Evolutionary conservation across 2,329 filamentous ascomycete genomes (phyloP), one percentile per base, ranked within the genome.

Genomic region (Curvularia eragrostidis): DNA sequence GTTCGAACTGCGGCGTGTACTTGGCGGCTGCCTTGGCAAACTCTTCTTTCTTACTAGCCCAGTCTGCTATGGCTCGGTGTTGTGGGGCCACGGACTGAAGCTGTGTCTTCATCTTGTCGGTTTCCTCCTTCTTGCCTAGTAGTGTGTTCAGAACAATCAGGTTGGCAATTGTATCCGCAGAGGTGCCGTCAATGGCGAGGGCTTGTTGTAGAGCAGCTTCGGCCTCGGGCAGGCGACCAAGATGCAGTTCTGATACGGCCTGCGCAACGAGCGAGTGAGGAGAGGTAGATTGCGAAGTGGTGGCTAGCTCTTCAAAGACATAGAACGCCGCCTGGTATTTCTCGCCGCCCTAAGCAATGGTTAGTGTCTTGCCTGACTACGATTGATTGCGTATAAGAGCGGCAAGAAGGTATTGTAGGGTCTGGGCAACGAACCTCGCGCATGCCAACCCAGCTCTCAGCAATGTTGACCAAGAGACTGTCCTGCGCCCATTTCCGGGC

Each of bases 311-410:
- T 79, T 98, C 94, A 72, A 92, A 98, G 60, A 98, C 94, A 82
- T 99, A 98, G 79, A 96, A 98, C 18, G 94, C 89, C 73, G 95
- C 91, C 74, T 98, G 95, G 79, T 98, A 98, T 77, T 92, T 95
- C 68, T 97, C 93, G 66, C 93, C 93, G 72, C 94, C 94, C 90
- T 96, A 21, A 21, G 13, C n/a, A 32, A 23, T 32, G 1, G 19
- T 47, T 47, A 47, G 43, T 30, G 26, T 21, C 28, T 34, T 21
- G 43, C 8, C 28, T 12, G 32, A 32, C 28, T 5, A 60, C 24
- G 52, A 28, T 18, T 6, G 34, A 10, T 48, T 44, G 59, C 58
- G 81, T 44, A 39, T 21, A 19, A 46, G 52, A 24, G 23, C 21
- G 15, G 23, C 5, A 23, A 5, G 21, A 32, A 7, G 15, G 34